Evolutionary conservation across 1,284 basidiomycete genomes (phyloP), one percentile per base, ranked within the genome.

Genomic region (Cystobasidiaceae sp.): DNA sequence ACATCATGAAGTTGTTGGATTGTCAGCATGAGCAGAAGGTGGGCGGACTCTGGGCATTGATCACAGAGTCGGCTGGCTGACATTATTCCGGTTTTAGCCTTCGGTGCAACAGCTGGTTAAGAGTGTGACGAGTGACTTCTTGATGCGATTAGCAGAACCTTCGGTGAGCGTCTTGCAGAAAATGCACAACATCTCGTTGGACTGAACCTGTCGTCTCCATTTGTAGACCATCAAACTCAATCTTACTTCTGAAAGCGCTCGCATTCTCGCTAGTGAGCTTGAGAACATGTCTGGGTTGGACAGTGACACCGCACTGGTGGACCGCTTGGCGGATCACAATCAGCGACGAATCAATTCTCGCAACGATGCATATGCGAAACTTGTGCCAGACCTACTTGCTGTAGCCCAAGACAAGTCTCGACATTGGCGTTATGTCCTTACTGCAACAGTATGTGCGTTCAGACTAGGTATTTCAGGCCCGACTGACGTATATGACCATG

Each of bases 21-120:
- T 90, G 89, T 56, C 92, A 96, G 75, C 88, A 91, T 70, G 90
- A 96, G 75, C 90, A 93, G 74, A 97, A 97, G 82, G 89, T 86
- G 73, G 39, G 51, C 28, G 7, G 28, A 32, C 13, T 1, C 37
- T 11, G n/a, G 4, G 11, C 9, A 27, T 32, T 48, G 34, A 19
- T 52, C 34, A 9, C 30, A 28, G 32, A 21, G 32, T 43, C 19
- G 68, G 5, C 62, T 67, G 34, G 58, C 45, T 61, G 69, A 5
- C 70, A 89, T 15, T 15, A 3, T 46, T 51, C 11, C 21, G 32
- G 19, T 28, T 3, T 23, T 39, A 52, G 88, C 88, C 93, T 21
- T 93, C 91, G 0, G 84, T 97, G 27, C 94, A 97, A 78, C 89
- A 93, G 72, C 79, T 97, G 8, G 85, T 94, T 41, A 80, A 81